Evolutionary conservation across 2,329 filamentous ascomycete species (phyloP).

Genomic region (Epichloe elymi): DNA sequence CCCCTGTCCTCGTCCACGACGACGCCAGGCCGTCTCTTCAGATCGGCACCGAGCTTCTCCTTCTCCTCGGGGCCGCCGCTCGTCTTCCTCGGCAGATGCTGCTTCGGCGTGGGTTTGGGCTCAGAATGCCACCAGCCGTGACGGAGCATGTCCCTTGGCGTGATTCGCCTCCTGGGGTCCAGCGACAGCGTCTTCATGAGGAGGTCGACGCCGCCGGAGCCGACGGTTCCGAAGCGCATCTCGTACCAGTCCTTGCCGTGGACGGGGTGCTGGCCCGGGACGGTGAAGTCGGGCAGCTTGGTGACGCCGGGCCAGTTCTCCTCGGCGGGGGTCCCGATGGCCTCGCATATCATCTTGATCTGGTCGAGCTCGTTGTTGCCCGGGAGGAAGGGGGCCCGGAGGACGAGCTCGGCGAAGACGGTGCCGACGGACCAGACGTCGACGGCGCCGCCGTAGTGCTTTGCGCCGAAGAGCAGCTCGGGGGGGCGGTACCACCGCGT

Average conservation of each 20-base stretch:
- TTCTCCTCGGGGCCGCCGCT: conserved; percentile 50
- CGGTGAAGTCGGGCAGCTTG: conserved; percentile 67
- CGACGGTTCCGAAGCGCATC: conserved; percentile 65
- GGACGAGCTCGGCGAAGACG: conserved; percentile 82
- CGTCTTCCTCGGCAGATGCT: conserved; percentile 63
- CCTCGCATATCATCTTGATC: conserved; percentile 69
- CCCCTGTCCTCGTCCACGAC: conserved; percentile 54
- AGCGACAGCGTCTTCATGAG: conserved; percentile 74
- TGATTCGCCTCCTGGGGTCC: conserved; percentile 76
- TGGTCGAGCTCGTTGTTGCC: conserved; percentile 80
- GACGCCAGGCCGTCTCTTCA: conserved; percentile 59
- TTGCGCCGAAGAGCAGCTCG: conserved; percentile 81
- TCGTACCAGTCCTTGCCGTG: conserved; percentile 61
- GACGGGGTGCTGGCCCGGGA: conserved; percentile 48
- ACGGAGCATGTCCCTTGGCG: conserved; percentile 61
- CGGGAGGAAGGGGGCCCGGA: conserved; percentile 70
- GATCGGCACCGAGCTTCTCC: conserved; percentile 67
- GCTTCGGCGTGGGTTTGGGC: conserved; percentile 69
- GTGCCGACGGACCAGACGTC: conserved; percentile 91
- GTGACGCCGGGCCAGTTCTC: conserved; percentile 92
- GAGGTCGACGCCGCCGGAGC: conserved; percentile 72
- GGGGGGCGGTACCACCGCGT: conserved; percentile 90
- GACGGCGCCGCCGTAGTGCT: conserved; percentile 79
- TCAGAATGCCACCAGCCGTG: conserved; percentile 80
- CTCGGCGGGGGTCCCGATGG: conserved; percentile 81